Evolutionary conservation across 805 yeast genomes (phyloP).

Genomic region (Candida ipomoeae): DNA sequence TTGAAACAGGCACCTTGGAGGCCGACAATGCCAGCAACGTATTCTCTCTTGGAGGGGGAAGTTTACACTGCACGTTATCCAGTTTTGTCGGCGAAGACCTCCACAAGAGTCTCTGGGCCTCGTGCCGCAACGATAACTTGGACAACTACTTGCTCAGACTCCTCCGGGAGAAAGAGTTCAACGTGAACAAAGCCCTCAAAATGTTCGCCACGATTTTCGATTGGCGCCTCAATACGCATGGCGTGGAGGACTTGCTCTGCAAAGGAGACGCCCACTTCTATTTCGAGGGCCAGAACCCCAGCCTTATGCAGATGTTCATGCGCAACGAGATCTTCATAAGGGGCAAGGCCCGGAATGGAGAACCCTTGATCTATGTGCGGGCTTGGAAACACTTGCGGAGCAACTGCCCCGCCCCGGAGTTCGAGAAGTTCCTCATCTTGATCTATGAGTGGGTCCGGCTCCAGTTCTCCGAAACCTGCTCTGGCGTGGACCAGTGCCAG

Average conservation of each 20-base stretch:
- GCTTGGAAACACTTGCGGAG: conserved; percentile 7
- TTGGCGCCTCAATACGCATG: conserved; percentile 8
- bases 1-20: conserved; percentile 8
- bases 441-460: conserved; percentile 11
- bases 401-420: conserved; percentile 9
- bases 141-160: conserved; percentile 12
- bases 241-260: conserved; percentile 8
- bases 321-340: conserved; percentile 7
- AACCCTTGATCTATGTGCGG: conserved; percentile 7
- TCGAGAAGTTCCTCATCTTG: conserved; percentile 6
- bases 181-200: conserved; percentile 5
- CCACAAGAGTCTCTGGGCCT: conserved; percentile 13
- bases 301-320: conserved; percentile 5
- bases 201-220: conserved; percentile 11
- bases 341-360: conserved; percentile 7
- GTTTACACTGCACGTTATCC: conserved; percentile 3
- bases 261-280: conserved; percentile 10
- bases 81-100: conserved; percentile 12
- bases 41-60: conserved; percentile 7
- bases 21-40: conserved; percentile 2
- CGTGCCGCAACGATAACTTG: conserved; percentile 8
- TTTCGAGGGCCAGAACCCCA: conserved; percentile 1
- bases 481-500: conserved; percentile 9
- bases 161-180: conserved; percentile 7
- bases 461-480: conserved; percentile 5